Evolutionary conservation across 495 filamentous ascomycete genomes (phyloP), one percentile per base, ranked within the genome.

Genomic region (Aspergillus incahuasiensis): DNA sequence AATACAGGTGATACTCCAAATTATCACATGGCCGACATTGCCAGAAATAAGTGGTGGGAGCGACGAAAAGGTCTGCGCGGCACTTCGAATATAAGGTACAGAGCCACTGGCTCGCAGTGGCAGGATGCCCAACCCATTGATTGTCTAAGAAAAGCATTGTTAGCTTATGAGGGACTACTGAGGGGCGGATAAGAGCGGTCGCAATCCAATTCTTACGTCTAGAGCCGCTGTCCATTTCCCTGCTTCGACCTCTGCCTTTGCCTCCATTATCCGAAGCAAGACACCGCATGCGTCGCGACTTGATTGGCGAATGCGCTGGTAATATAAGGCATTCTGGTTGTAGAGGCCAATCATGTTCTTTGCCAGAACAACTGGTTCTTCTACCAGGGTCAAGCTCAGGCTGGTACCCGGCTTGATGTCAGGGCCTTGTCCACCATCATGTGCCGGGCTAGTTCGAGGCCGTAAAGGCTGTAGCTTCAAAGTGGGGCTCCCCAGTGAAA

Each of bases 1-100:
- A 68, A 92, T 94, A 65, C 87, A 89, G 19, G 85, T 80, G 58
- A 97, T 90, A 30, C 89, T 89, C 92, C 94, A 96, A 72, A 96
- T 86, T 25, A 98, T 80, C 48, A 97, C 75, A 73, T 89, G 88
- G 0, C 90, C 91, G 56, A 97, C 80, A 64, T 91, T 95, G 64
- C 88, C 83, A 1, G 91, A 85, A 28, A 97, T 85, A 9, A 88
- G 80, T 56, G 88, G 81, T 8, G 90, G 78, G 6, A 95, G 76
- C 3, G 78, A 75, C 9, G 88, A 79, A 66, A 97, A 97, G 25
- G 82, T 82, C 58, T 88, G 82, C 3, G 92, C 89, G 45, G 81
- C 78, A 58, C 76, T 74, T 30, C 94, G 89, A 74, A 97, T 89
- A 38, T 72, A 74, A 39, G 82, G 76, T 53, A 94, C 79, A 58